Evolutionary conservation across 2,329 filamentous ascomycete species (phyloP).

Genomic region (Ophiocordyceps camponoti-rufipedis): DNA sequence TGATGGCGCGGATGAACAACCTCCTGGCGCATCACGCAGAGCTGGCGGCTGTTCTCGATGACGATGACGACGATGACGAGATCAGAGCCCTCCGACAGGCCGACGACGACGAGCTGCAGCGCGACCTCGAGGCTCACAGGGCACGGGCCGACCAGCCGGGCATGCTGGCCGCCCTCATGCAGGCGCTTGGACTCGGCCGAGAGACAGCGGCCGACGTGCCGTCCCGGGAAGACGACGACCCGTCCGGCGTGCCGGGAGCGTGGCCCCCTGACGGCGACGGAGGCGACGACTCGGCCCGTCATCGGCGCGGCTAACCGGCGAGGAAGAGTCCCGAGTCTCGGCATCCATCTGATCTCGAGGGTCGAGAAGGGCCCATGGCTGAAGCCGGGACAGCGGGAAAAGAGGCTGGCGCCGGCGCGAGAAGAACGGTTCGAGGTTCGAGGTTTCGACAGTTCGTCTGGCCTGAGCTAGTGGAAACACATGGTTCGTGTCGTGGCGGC

Average conservation of each 20-base stretch:
- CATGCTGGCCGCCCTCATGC: conserved; percentile 8
- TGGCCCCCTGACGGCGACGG: conserved; percentile 14
- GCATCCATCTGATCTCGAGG: too few species aligned
- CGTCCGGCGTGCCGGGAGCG: conserved; percentile 11
- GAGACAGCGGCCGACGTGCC: background rate
- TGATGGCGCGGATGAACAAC: conserved; percentile 12
- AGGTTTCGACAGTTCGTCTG: too few species aligned
- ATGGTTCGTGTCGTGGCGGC: too few species aligned
- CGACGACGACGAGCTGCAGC: conserved; percentile 14
- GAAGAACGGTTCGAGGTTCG: too few species aligned
- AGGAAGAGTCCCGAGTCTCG: too few species aligned
- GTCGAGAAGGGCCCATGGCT: too few species aligned
- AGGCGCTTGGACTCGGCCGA: conserved; percentile 8
- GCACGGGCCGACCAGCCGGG: conserved; percentile 9
- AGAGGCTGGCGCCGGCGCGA: too few species aligned
- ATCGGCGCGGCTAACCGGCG: too few species aligned
- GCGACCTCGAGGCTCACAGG: conserved; percentile 13
- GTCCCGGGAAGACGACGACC: background rate
- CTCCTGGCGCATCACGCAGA: conserved; percentile 8
- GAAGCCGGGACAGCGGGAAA: too few species aligned
- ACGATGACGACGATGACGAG: conserved; percentile 8
- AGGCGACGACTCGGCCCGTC: background rate
- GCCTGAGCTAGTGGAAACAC: too few species aligned
- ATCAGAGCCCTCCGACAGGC: conserved; percentile 7
- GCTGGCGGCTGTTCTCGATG: background rate